These are phyloP conservation scores for Usnea hakonensis DNA, from an alignment of 495 filamentous ascomycete species.

Conservation along the genomic window DNA sequence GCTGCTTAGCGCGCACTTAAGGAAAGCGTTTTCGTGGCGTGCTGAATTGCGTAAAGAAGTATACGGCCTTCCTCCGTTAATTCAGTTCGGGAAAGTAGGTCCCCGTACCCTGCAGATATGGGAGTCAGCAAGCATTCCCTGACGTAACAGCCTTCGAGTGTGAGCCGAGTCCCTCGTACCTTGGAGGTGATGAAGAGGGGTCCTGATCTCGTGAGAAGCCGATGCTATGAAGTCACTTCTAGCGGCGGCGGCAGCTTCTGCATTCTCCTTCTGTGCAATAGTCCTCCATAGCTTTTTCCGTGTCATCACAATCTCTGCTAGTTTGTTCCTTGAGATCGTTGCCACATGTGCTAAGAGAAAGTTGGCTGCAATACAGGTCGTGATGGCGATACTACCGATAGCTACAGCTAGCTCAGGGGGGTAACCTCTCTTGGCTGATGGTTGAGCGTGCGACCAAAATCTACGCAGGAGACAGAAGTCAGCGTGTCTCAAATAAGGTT, in stretches of 20 bases:
- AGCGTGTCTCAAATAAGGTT: background rate
- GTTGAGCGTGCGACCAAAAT: constrained; percentile 21
- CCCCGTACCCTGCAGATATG: constrained; percentile 17
- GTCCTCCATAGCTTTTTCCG: constrained; percentile 26
- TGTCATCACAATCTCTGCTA: constrained; percentile 28
- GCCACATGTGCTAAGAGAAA: constrained; percentile 26
- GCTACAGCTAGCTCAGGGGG: constrained; percentile 23
- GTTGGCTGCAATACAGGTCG: constrained; percentile 27
- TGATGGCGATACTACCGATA: constrained; percentile 25
- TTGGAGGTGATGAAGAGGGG: constrained; percentile 28
- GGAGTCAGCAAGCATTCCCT: background rate
- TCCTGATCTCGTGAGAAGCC: constrained; percentile 29
- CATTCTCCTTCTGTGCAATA: constrained; percentile 28
- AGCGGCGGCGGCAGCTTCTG: constrained; percentile 24
- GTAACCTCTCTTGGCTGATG: constrained; percentile 22
- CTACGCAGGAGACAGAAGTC: background rate
- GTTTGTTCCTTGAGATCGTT: constrained; percentile 26
- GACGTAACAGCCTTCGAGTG: background rate
- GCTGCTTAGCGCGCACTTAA: constrained; percentile 18
- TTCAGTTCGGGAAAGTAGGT: constrained; percentile 25
- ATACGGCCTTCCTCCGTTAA: constrained; percentile 27
- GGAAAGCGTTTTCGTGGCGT: constrained; percentile 27
- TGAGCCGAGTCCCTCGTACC: background rate
- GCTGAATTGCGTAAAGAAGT: constrained; percentile 25
- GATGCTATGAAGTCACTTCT: constrained; percentile 28